Percentiles rank a stretch among this genome's conserved stretches.
These are phyloP conservation scores for Rhodotorula taiwanensis DNA, from an alignment of 768 basidiomycete genomes.

Conservation along the genomic window DNA sequence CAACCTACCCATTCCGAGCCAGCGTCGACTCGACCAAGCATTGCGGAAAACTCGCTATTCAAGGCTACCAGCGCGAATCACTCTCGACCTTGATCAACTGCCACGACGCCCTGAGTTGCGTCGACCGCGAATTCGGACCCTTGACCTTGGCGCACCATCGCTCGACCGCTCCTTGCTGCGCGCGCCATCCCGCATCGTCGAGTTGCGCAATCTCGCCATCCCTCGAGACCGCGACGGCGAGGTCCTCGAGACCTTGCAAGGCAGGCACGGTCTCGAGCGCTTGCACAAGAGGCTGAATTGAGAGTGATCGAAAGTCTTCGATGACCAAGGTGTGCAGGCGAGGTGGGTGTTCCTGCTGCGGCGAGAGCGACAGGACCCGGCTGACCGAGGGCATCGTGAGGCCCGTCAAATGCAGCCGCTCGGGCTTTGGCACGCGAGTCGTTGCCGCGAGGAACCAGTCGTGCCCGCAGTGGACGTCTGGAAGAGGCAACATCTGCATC, in stretches of 20 bases:
- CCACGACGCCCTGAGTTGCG: constrained; percentile 18
- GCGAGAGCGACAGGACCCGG: too few species aligned
- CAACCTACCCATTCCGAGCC: too few species aligned
- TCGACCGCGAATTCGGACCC: not conserved
- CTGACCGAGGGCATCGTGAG: constrained; percentile 11
- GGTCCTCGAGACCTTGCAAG: not conserved
- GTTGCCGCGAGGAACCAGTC: constrained; percentile 17
- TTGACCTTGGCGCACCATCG: constrained; percentile 14
- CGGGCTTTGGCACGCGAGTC: not conserved
- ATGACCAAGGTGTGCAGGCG: too few species aligned
- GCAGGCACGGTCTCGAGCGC: not conserved
- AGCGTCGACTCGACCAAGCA: too few species aligned
- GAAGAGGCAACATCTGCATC: too few species aligned
- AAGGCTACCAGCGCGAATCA: constrained; percentile 12
- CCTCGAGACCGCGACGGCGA: constrained; percentile 7
- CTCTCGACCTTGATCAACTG: constrained; percentile 7
- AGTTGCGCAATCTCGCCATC: not conserved
- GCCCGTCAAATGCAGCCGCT: constrained; percentile 27
- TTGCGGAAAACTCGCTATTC: not conserved
- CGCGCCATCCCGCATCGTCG: not conserved
- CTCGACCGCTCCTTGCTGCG: constrained; percentile 2
- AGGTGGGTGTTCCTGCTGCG: too few species aligned
- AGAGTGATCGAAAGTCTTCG: constrained; percentile 29
- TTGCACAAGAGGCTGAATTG: not conserved
- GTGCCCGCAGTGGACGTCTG: not conserved